Conservation (phyloP, 148 eudicot species). For the Oxyria digyna region DNA sequence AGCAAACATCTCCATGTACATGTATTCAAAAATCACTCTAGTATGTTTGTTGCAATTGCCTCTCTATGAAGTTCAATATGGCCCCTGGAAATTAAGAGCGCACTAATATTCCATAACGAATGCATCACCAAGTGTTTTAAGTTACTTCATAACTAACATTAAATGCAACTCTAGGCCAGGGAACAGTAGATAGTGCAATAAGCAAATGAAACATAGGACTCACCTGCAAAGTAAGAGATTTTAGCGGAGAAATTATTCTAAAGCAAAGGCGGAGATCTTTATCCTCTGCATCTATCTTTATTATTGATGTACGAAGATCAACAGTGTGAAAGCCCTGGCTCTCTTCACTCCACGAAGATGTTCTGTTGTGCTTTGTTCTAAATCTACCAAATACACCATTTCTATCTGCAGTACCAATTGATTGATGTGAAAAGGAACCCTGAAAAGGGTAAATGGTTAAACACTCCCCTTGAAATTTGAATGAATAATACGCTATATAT, state of each 20-base stretch:
- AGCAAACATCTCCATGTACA: neutral
- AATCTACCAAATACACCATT: slow-evolving; percentile 83
- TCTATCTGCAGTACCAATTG: slow-evolving; percentile 36
- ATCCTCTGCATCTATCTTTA: slow-evolving; percentile 89
- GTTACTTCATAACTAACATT: neutral
- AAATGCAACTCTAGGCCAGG: neutral
- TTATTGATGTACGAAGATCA: slow-evolving; percentile 78
- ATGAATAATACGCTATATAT: neutral
- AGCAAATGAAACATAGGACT: neutral
- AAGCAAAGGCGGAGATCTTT: slow-evolving; percentile 83
- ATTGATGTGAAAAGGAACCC: slow-evolving; percentile 47
- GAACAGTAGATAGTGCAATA: neutral
- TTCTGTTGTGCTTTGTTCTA: slow-evolving; percentile 45
- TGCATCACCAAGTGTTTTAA: neutral
- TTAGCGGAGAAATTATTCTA: slow-evolving; percentile 81
- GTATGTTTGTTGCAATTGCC: slow-evolving; percentile 3
- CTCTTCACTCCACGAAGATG: slow-evolving; percentile 62
- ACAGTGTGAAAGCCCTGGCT: slow-evolving; percentile 51
- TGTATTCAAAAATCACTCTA: neutral
- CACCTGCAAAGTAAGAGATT: slow-evolving; percentile 87
- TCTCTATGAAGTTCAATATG: neutral
- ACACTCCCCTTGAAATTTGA: neutral
- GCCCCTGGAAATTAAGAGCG: neutral
- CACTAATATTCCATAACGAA: neutral
- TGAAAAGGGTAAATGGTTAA: slow-evolving; percentile 14